Evolutionary conservation across 768 basidiomycete genomes (phyloP).

Genomic region (Calocybe gangraenosa): DNA sequence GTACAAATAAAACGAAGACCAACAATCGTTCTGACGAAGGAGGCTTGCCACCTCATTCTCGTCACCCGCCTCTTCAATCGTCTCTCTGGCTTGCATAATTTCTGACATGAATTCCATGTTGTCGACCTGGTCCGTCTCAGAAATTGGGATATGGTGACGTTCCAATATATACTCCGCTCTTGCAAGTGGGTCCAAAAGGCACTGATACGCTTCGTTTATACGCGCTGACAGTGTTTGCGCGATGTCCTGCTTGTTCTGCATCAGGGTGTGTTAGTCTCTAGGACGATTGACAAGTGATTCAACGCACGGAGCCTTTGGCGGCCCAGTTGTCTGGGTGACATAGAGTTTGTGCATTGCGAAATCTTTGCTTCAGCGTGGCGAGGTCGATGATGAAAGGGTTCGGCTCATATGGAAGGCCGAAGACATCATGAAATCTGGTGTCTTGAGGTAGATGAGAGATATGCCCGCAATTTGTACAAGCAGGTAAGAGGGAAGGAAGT

Average conservation of each 20-base stretch:
- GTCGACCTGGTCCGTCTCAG: slow-evolving; percentile 69
- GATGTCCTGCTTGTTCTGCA: slow-evolving; percentile 45
- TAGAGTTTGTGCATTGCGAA: slow-evolving; percentile 66
- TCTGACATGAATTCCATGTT: slow-evolving; percentile 70
- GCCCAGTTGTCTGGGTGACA: slow-evolving; percentile 90
- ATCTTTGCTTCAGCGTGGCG: slow-evolving; percentile 54
- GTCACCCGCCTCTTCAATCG: slow-evolving; percentile 60
- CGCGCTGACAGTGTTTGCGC: slow-evolving; percentile 68
- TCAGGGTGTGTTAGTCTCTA: slow-evolving; percentile 7
- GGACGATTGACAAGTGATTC: slow-evolving; percentile 1
- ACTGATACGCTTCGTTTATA: slow-evolving; percentile 81
- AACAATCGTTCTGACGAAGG: slow-evolving; percentile 48
- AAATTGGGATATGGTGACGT: slow-evolving; percentile 50
- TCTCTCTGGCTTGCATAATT: slow-evolving; percentile 77
- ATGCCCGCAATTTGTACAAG: slow-evolving; percentile 68
- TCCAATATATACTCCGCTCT: slow-evolving; percentile 81
- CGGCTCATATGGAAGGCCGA: slow-evolving; percentile 55
- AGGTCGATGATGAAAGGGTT: slow-evolving; percentile 74
- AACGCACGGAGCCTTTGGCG: slow-evolving; percentile 54
- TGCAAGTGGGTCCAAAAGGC: slow-evolving; percentile 64
- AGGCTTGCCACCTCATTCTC: slow-evolving; percentile 47
- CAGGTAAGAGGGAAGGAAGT: slow-evolving; percentile 65
- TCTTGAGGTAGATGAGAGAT: slow-evolving; percentile 56
- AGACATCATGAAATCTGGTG: slow-evolving; percentile 61
- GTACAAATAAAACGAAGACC: not conserved